phyloP scores from a whole-genome alignment of 768 basidiomycete species.

The Solioccasus polychromus region DNA sequence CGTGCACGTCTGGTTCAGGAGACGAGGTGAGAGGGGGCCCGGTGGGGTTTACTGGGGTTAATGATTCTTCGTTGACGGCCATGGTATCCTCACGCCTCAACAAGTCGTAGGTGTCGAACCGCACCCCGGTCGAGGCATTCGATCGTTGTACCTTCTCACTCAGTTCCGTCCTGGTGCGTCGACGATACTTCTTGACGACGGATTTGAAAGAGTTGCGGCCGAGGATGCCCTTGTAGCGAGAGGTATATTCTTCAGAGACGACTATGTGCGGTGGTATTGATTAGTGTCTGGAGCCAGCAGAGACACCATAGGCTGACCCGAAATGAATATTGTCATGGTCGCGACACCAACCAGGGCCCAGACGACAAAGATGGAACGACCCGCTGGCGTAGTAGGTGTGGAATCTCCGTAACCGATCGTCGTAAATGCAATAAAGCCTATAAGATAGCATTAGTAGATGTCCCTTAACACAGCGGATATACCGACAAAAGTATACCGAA shows the following conservation, averaged over 20 bases:
- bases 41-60: not conserved
- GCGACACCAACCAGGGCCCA: slow-evolving; percentile 79
- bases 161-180: slow-evolving; percentile 19
- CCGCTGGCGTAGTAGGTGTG: slow-evolving; percentile 59
- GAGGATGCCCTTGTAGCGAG: slow-evolving; percentile 58
- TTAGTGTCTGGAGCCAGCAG: not conserved
- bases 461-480: not conserved
- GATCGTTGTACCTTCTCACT: slow-evolving; percentile 10
- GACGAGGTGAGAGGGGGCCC: not conserved
- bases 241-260: slow-evolving; percentile 62
- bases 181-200: slow-evolving; percentile 45
- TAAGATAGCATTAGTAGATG: not conserved
- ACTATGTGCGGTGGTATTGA: slow-evolving; percentile 39
- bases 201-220: slow-evolving; percentile 43
- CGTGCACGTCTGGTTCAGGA: slow-evolving; percentile 5
- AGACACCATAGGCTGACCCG: slow-evolving; percentile 41
- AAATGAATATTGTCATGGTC: slow-evolving; percentile 72
- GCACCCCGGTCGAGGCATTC: slow-evolving; percentile 1
- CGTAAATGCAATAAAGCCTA: slow-evolving; percentile 71
- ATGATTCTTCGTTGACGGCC: not conserved
- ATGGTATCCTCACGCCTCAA: not conserved
- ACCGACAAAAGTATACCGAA: slow-evolving; percentile 72
- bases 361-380: slow-evolving; percentile 71
- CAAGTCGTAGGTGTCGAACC: not conserved
- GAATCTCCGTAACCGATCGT: slow-evolving; percentile 75